Evolutionary conservation across 352 stramenopile species (phyloP).

Genomic region (Phytophthora cryptogea): DNA sequence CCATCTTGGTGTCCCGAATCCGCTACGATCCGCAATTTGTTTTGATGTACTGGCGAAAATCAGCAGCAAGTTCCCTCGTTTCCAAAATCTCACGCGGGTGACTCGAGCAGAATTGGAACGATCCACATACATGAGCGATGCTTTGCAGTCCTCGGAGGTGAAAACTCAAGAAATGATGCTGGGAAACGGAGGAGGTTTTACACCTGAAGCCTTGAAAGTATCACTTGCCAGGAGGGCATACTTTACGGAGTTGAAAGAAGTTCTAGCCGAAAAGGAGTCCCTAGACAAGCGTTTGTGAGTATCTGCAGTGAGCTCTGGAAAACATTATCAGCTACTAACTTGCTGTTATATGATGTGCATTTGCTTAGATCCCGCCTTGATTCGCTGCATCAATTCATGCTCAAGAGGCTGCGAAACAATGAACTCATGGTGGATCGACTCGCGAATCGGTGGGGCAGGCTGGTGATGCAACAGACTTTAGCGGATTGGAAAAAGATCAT

Average conservation of each 20-base stretch:
- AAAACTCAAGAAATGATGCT: not conserved
- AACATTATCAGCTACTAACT: not conserved
- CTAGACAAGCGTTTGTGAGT: constrained; percentile 48
- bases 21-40: constrained; percentile 61
- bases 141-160: not conserved
- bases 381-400: constrained; percentile 54
- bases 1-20: constrained; percentile 58
- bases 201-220: constrained; percentile 19
- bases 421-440: constrained; percentile 68
- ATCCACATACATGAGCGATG: constrained; percentile 47
- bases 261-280: constrained; percentile 38
- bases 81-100: constrained; percentile 43
- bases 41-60: constrained; percentile 56
- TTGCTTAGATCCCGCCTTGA: constrained; percentile 39
- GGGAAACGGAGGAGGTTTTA: constrained; percentile 1
- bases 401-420: constrained; percentile 58
- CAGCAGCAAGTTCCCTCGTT: constrained; percentile 51
- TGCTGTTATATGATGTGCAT: constrained; percentile 1
- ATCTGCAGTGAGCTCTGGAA: not conserved
- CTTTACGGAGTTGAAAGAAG: constrained; percentile 59
- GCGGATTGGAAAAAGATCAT: constrained; percentile 78
- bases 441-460: constrained; percentile 48
- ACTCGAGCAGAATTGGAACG: constrained; percentile 42
- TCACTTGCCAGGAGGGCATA: constrained; percentile 49
- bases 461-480: constrained; percentile 62